These are phyloP conservation scores for Nemania serpens DNA, from an alignment of 2,329 filamentous ascomycete species.

Conservation along the genomic window DNA sequence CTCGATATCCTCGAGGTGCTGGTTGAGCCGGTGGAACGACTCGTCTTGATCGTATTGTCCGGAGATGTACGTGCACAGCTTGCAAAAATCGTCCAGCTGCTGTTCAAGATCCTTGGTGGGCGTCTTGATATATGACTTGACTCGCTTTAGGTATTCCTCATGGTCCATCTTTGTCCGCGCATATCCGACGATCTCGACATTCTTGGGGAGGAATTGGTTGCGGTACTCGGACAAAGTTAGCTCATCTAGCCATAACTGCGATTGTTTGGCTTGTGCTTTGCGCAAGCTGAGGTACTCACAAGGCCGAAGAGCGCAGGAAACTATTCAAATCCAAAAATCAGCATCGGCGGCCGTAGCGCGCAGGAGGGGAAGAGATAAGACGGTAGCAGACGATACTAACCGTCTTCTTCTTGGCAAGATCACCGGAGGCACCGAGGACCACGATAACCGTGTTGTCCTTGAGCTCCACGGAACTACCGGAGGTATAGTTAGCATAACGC, in stretches of 20 bases:
- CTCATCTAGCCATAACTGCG: background rate
- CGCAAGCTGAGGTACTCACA: slow-evolving; percentile 62
- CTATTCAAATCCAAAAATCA: slow-evolving; percentile 50
- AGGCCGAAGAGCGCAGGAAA: slow-evolving; percentile 97
- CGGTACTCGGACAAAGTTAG: slow-evolving; percentile 69
- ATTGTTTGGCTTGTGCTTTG: slow-evolving; percentile 4
- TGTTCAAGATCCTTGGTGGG: slow-evolving; percentile 97
- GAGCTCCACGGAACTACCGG: slow-evolving; percentile 80
- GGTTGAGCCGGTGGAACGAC: slow-evolving; percentile 83
- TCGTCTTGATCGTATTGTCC: slow-evolving; percentile 98
- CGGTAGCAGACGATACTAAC: slow-evolving; percentile 54
- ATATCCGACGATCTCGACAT: slow-evolving; percentile 97
- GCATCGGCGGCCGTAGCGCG: slow-evolving; percentile 21
- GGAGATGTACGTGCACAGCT: slow-evolving; percentile 89
- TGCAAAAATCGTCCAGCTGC: slow-evolving; percentile 88
- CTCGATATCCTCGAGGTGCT: slow-evolving; percentile 86
- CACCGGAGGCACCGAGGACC: slow-evolving; percentile 94
- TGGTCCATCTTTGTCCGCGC: slow-evolving; percentile 99
- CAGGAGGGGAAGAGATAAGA: background rate
- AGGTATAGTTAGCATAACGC: slow-evolving; percentile 44
- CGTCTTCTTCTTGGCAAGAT: slow-evolving; percentile 99
- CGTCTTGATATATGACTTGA: slow-evolving; percentile 98
- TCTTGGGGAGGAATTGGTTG: slow-evolving; percentile 97
- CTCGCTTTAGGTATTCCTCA: slow-evolving; percentile 88
- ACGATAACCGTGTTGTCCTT: slow-evolving; percentile 98